Percentiles rank a stretch among this genome's conserved stretches.
phyloP scores from a whole-genome alignment of 2,329 filamentous ascomycete genomes.

The Aspergillus viridinutans region DNA sequence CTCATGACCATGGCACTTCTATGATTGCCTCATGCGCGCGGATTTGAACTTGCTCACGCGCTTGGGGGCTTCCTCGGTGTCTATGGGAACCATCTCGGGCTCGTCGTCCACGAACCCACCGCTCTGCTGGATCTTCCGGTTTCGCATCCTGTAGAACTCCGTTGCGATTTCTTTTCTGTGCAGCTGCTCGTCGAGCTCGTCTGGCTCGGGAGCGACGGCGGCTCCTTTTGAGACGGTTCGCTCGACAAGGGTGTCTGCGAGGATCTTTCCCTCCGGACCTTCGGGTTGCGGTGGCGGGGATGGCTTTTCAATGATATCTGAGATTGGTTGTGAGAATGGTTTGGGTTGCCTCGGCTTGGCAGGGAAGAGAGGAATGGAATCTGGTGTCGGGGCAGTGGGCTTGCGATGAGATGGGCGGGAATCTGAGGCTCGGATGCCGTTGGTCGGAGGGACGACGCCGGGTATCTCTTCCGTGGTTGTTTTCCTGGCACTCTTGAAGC shows the following conservation, averaged over 20 bases:
- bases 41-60: constrained; percentile 47
- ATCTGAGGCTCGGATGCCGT: constrained; percentile 17
- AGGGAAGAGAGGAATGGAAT: constrained; percentile 34
- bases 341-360: constrained; percentile 34
- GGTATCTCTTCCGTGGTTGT: constrained; percentile 8
- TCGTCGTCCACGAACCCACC: constrained; percentile 78
- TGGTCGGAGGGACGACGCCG: constrained; percentile 8
- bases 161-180: constrained; percentile 72
- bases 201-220: constrained; percentile 45
- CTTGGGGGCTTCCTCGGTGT: constrained; percentile 53
- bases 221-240: constrained; percentile 37
- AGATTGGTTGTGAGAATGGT: constrained; percentile 37
- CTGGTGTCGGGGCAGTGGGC: constrained; percentile 16
- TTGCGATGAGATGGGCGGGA: constrained; percentile 17
- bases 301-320: constrained; percentile 17
- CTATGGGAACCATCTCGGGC: constrained; percentile 61
- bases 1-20: constrained; percentile 3
- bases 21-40: constrained; percentile 36
- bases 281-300: constrained; percentile 34
- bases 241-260: constrained; percentile 59
- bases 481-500: constrained; percentile 40
- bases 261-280: constrained; percentile 45
- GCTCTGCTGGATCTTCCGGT: constrained; percentile 74
- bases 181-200: constrained; percentile 68
- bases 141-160: constrained; percentile 79